phyloP scores from a whole-genome alignment of 2,329 filamentous ascomycete genomes.

The Calonectria pseudoturangicola region DNA sequence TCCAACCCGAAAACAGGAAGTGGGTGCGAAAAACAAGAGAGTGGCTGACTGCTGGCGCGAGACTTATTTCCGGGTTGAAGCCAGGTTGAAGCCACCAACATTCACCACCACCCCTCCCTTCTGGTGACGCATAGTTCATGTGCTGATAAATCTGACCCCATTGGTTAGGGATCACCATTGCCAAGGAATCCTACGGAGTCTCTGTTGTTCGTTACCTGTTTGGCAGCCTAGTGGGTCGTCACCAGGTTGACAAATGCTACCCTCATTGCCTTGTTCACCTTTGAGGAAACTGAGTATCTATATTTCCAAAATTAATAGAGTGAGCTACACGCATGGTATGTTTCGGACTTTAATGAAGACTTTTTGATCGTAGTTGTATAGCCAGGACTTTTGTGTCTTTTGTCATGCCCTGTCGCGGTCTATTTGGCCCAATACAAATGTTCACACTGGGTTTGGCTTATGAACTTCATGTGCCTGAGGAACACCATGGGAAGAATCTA shows the following conservation, averaged over 20 bases:
- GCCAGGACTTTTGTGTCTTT: no score
- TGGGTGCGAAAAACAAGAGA: slow-evolving; percentile 16
- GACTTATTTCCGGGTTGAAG: slow-evolving; percentile 10
- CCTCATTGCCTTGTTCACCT: neutral
- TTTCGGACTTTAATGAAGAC: neutral
- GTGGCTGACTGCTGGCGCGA: neutral
- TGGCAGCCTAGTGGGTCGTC: slow-evolving; percentile 1
- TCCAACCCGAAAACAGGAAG: slow-evolving; percentile 15
- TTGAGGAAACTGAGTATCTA: no score
- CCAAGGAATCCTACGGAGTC: neutral
- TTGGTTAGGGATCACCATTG: neutral
- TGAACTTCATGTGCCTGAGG: no score
- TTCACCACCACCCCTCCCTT: neutral
- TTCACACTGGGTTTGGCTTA: no score
- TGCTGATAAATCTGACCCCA: slow-evolving; percentile 3
- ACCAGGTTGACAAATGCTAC: neutral
- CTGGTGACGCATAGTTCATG: neutral
- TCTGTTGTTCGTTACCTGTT: neutral
- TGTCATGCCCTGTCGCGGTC: no score
- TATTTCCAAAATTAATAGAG: no score
- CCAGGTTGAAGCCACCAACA: neutral
- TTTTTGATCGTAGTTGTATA: no score
- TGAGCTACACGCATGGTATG: no score
- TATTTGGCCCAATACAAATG: no score
- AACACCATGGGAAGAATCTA: no score